Base-by-base conservation (phyloP, 495 filamentous ascomycete genomes). In the Hypoxylon fragiforme region DNA sequence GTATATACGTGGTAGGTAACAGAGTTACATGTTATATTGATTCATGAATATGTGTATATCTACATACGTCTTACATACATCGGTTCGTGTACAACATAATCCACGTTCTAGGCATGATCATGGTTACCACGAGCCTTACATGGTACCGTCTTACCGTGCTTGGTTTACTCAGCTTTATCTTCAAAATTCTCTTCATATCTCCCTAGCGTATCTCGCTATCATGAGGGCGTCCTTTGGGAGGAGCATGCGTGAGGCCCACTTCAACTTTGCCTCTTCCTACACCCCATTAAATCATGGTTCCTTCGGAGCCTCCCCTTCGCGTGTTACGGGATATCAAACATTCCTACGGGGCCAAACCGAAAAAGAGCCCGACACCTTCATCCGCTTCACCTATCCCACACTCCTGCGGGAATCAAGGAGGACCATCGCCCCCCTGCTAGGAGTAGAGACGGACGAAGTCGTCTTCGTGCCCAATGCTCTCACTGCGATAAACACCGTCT, bases 381-480 rank as follows among this genome's bases (percentile, higher is more conserved):
- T 89, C 50, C 79, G 84, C 16, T 79, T 77, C 50, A 70, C 70
- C 1, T 84, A 83, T 56, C 77, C 83, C 0, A 34, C 65, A 11
- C 68, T 79, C 18, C 75, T 92, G 1, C 76, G 80, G 44, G 57
- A 75, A 26, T 78, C 85, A n/a, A 86, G 90, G 12, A 58, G 49
- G 7, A 78, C 77, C 3, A 65, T 91, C 14, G 85, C 89, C 0
- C 64, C 73, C 9, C 54, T 86, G 26, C 73, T 95, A 16, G 75
- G 86, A 47, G 80, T 79, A 7, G 78, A 81, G 11, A 62, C 71
- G n/a, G 69, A 80, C 11, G 84, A 86, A 36, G 74, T 86, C 28
- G 89, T 92, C 2, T 83, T 90, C 44, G 82, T 91, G 15, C 78
- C 82, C 32, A 96, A 97, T 70, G 87, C 89, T 37, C 92, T 90